Conservation (phyloP, 2,329 filamentous ascomycete species). For the Phaeomoniella chlamydospora region DNA sequence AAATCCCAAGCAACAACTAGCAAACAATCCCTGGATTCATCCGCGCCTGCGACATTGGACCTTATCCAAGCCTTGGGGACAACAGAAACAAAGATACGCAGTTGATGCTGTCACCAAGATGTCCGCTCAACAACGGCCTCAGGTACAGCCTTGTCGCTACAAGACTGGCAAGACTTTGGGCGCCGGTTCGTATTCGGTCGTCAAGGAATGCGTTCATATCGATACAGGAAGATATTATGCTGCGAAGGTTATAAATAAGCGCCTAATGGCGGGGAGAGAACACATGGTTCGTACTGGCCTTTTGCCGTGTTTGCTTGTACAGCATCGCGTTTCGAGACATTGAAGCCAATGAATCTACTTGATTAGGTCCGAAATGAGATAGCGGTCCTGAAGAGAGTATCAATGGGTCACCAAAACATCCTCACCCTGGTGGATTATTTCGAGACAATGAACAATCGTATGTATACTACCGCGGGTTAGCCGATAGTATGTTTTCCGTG, state of each 20-base stretch:
- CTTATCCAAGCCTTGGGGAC: too few relatives aligned
- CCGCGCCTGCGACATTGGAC: too few relatives aligned
- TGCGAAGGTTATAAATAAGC: slow-evolving; percentile 98
- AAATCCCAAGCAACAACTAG: too few relatives aligned
- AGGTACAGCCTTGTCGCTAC: slow-evolving; percentile 91
- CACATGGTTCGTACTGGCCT: slow-evolving; percentile 85
- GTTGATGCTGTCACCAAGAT: too few relatives aligned
- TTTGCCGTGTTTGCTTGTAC: too few relatives aligned
- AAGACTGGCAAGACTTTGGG: slow-evolving; percentile 97
- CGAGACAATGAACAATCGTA: slow-evolving; percentile 96
- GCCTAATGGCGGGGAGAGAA: slow-evolving; percentile 90
- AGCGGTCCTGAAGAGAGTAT: slow-evolving; percentile 92
- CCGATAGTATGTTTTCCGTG: too few relatives aligned
- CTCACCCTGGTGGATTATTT: slow-evolving; percentile 97
- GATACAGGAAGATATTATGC: slow-evolving; percentile 97
- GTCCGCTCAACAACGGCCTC: slow-evolving; percentile 27
- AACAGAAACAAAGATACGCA: too few relatives aligned
- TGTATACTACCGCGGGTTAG: slow-evolving; percentile 14
- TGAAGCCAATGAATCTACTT: too few relatives aligned
- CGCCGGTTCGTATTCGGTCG: slow-evolving; percentile 92
- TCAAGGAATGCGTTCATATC: slow-evolving; percentile 98
- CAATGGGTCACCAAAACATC: slow-evolving; percentile 97
- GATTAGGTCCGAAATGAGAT: slow-evolving; percentile 95
- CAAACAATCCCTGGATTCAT: too few relatives aligned
- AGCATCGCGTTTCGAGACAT: too few relatives aligned